Evolutionary conservation across 768 basidiomycete genomes (phyloP), one percentile per base, ranked within the genome.

Genomic region (Lentinula raphanica): DNA sequence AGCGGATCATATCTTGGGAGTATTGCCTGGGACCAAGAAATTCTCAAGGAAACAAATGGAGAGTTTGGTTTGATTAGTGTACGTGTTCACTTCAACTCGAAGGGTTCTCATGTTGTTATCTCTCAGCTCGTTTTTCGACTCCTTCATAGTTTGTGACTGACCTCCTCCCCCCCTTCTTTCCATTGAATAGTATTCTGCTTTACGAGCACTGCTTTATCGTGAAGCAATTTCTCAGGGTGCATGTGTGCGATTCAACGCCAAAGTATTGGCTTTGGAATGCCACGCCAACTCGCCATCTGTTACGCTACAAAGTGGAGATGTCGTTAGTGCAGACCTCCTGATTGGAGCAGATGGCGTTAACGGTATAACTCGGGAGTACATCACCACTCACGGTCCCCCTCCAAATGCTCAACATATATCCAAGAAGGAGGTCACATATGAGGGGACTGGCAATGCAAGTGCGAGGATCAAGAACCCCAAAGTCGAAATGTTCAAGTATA

Each of bases 331-430:
- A 17, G 78, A 86, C 64, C 72, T 84, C 23, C 73, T 86, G 58
- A 68, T 86, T 50, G 84, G 83, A 13, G 83, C 84, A 1, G 84
- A 85, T 61, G 84, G 84, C 3, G 61, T 65, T 25, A 61, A 64
- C 4, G 81, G 83, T 21, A 23, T 78, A 29, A 68, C 75, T 7
- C 63, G 74, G 5, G 31, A 35, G 39, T 38, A 25, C 45, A 36
- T 68, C 65, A 23, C 63, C 70, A 2, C 66, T 80, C 1, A 56
- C 72, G 12, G 70, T 66, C 25, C 21, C 23, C 42, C 23, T 27
- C 7, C 7, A 5, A 7, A 35, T n/a, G 2, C 7, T 32, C 6
- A 5, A 5, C 28, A 36, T 11, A 51, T 12, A 1, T 63, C 68
- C 12, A 66, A 72, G 36, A 72, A 71, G 21, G 13, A 5, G 29